Evolutionary conservation across 192 early-diverging fungal species (phyloP).

Genomic region (Physocladia obscura): DNA sequence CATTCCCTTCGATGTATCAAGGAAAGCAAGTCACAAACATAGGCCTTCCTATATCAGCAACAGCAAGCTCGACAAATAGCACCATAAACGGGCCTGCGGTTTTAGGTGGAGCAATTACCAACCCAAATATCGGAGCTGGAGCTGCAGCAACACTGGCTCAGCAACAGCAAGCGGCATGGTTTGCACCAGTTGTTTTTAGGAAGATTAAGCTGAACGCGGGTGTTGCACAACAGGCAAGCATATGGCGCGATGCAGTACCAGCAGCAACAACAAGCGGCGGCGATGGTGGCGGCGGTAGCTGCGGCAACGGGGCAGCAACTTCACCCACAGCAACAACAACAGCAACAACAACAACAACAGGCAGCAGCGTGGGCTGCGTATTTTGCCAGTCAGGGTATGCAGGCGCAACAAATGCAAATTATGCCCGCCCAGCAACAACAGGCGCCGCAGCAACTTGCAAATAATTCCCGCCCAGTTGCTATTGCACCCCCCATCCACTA

Average conservation of each 20-base stretch:
- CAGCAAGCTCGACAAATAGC: background rate
- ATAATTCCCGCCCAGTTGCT: background rate
- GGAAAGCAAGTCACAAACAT: too few relatives aligned
- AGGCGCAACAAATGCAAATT: too few relatives aligned
- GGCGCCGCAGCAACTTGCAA: background rate
- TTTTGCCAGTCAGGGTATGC: background rate
- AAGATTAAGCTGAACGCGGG: too few relatives aligned
- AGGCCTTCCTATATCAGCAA: background rate
- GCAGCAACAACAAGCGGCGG: background rate
- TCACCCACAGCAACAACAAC: too few relatives aligned
- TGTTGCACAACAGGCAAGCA: background rate
- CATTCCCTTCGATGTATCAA: too few relatives aligned
- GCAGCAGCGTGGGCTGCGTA: background rate
- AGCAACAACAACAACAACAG: background rate
- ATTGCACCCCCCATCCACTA: background rate
- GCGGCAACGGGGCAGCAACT: too few relatives aligned
- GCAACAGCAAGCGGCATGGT: background rate
- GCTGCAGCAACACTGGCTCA: background rate
- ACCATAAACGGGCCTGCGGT: too few relatives aligned
- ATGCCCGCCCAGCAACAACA: background rate
- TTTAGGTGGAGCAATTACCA: too few relatives aligned
- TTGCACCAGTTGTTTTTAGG: too few relatives aligned
- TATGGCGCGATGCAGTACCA: background rate
- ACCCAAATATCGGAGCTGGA: too few relatives aligned
- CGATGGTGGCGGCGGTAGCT: too few relatives aligned